Evolutionary conservation across 2,329 filamentous ascomycete species (phyloP), one percentile per base, ranked within the genome.

Genomic region (Trichoderma koningiopsis): DNA sequence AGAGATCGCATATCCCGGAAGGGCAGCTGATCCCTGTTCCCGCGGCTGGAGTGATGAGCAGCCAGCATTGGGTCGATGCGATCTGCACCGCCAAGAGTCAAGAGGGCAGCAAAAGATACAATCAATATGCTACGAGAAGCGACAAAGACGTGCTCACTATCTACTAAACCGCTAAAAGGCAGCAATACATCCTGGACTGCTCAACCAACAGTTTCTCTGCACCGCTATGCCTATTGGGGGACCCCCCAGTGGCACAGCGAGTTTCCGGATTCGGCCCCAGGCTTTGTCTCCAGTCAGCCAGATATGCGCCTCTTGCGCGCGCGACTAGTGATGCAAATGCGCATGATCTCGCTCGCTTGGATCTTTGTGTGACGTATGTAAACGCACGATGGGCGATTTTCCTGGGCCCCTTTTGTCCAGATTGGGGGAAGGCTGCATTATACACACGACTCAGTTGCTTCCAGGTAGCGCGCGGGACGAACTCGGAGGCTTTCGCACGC

Each of bases 1-100:
- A 64, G 61, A 33, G 47, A 64, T 64, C 31, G 33, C 19, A 24
- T 16, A 55, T 55, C 61, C 61, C 24, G 27, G 61, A 64, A 22
- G 4, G 61, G 61, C 61, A 64, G 56, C 33, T 64, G 27, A 64
- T 64, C 61, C 61, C 61, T 64, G 61, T 43, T 64, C 31, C 49
- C 35, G 49, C 33, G 40, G 8, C 22, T 43, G 61, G 47, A 27
- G 61, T 52, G 61, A 37, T 49, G 61, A 52, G 22, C 61, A 31
- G 29, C 43, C 61, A 56, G 61, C 61, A 64, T 64, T 64, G 61
- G 61, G 22, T 56, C 61, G 16, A 27, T 31, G 49, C 31, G 7
- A 64, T 56, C 33, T 52, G 61, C 61, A 24, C 24, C 61, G 55
- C 61, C 56, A 64, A 56, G 13, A 10, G 29, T 49, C 56, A 64